Evolutionary conservation across 441 rosid genomes (phyloP), one percentile per base, ranked within the genome.

Genomic region (Gossypium schwendimanii): DNA sequence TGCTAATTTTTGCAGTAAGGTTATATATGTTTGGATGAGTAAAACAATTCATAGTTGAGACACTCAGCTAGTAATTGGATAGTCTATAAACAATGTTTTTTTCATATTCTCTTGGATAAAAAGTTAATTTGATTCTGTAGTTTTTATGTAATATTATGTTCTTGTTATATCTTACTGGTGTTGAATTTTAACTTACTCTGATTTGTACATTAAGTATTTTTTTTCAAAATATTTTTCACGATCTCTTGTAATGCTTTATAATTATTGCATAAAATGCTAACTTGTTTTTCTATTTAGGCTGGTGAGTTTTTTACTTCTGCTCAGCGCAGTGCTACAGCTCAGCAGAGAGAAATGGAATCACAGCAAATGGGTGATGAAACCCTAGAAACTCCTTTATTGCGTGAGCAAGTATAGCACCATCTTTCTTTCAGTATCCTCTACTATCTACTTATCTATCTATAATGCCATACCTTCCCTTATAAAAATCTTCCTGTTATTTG

Each of bases 251-350:
- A 58, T 45, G 41, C 63, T 39, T 23, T 20, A 14, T 47, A 47
- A 47, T 47, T 8, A 14, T 36, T 24, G 6, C 54, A 17, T 59
- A 60, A 23, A 33, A 6, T 60, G 24, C 59, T 71, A 60, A 9
- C 26, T 10, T 24, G 3, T 68, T 77, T 70, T 61, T 74, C 17
- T 69, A 50, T 74, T 76, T 75, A 92, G 97, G 96, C 90, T 82
- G 92, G 91, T 73, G 98, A 85, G 78, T 82, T 88, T 76, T 89
- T 89, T 77, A 70, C 87, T 79, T 86, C 89, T 54, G 93, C 92
- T 70, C 86, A 86, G 72, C 82, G 70, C 72, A 81, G 80, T 78
- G 92, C 96, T 49, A 54, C 89, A 20, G 87, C 86, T 69, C 93
- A 84, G 75, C 97, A 91, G 73, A 85, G 88, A 78, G 98, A 91